Conservation (phyloP, 306 rosid genomes). For the Urtica urens region DNA sequence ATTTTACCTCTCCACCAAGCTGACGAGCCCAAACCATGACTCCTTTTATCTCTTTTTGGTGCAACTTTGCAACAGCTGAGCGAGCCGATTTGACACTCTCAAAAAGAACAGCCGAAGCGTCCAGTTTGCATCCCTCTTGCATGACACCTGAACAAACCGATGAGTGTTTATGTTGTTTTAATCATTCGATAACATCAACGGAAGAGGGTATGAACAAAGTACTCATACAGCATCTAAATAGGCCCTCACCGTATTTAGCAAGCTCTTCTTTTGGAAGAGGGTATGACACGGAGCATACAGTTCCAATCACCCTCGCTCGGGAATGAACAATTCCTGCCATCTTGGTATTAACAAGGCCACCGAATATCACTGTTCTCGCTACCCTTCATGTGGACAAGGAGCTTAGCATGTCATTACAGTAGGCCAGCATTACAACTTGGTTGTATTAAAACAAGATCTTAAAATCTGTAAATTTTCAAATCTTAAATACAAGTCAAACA, state of each 20-base stretch:
- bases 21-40: constrained; percentile 88
- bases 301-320: constrained; percentile 54
- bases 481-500: background rate
- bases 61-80: constrained; percentile 63
- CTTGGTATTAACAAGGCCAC: constrained; percentile 57
- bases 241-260: constrained; percentile 48
- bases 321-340: constrained; percentile 71
- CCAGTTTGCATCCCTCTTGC: constrained; percentile 84
- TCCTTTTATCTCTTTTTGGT: constrained; percentile 58
- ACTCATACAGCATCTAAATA: constrained; percentile 5
- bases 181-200: background rate
- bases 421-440: no score
- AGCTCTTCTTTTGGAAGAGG: constrained; percentile 75
- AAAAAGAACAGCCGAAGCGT: constrained; percentile 80
- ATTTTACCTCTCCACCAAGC: constrained; percentile 87
- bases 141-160: constrained; percentile 49
- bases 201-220: background rate
- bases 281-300: constrained; percentile 58
- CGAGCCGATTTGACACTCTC: constrained; percentile 86
- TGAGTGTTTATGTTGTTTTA: constrained; percentile 3
- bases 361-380: constrained; percentile 82
- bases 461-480: background rate
- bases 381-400: constrained; percentile 45
- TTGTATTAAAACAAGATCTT: no score
- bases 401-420: constrained; percentile 9